Conservation (phyloP, 768 basidiomycete species). For the Ramaria sp. region DNA sequence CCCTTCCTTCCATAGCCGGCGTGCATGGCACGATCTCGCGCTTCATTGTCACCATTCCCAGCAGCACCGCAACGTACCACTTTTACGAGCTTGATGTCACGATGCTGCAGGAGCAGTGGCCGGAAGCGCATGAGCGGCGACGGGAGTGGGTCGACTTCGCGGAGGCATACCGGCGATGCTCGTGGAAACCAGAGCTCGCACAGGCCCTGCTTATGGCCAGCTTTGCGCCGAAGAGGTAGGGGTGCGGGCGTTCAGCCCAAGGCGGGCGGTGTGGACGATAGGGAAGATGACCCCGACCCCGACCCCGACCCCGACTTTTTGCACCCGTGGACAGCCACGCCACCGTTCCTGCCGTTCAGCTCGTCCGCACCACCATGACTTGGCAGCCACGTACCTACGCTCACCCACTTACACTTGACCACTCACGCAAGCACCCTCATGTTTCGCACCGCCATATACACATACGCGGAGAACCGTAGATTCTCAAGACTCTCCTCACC, state of each 20-base stretch:
- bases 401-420: neutral
- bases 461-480: no score
- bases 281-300: neutral
- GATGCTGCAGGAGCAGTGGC: conserved; percentile 68
- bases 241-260: neutral
- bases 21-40: conserved; percentile 81
- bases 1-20: conserved; percentile 49
- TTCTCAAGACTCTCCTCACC: no score
- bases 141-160: conserved; percentile 86
- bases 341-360: neutral
- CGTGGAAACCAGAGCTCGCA: conserved; percentile 80
- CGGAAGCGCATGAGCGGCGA: conserved; percentile 67
- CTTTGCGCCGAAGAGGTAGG: conserved; percentile 46
- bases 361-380: neutral
- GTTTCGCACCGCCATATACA: no score
- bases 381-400: neutral
- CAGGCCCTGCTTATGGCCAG: conserved; percentile 67
- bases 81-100: conserved; percentile 84
- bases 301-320: neutral
- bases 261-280: neutral
- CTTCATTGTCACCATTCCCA: conserved; percentile 73
- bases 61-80: conserved; percentile 74
- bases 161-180: conserved; percentile 62
- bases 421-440: no score
- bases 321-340: neutral